Percentiles rank a stretch among this genome's conserved stretches.
These are phyloP conservation scores for Hypoxylon perforatum DNA, from an alignment of 495 filamentous ascomycete genomes.

Conservation along the genomic window DNA sequence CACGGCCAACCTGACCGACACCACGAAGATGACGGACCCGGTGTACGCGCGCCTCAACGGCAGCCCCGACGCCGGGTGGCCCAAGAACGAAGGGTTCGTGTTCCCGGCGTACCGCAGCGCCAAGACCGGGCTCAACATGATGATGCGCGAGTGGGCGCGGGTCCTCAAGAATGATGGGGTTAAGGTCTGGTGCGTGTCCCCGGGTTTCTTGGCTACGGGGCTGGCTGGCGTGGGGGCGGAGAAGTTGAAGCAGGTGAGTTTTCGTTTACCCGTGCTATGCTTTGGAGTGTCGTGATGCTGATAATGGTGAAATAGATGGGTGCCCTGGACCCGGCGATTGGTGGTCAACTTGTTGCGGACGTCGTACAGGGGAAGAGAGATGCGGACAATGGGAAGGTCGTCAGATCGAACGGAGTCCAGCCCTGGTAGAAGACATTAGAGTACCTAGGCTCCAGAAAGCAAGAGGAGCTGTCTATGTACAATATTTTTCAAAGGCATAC, in stretches of 20 bases:
- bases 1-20: constrained; percentile 56
- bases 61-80: constrained; percentile 57
- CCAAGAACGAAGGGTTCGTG: constrained; percentile 18
- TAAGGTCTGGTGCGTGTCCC: constrained; percentile 66
- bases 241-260: constrained; percentile 47
- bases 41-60: constrained; percentile 42
- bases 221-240: constrained; percentile 52
- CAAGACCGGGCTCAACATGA: constrained; percentile 74
- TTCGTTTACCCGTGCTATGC: not conserved
- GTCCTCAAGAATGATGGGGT: constrained; percentile 67
- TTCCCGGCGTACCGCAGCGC: constrained; percentile 34
- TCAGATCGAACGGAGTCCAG: constrained; percentile 52
- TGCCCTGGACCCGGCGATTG: constrained; percentile 56
- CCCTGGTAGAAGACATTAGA: constrained; percentile 48
- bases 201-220: constrained; percentile 67
- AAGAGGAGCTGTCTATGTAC: too few species aligned
- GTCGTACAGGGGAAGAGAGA: constrained; percentile 63
- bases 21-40: constrained; percentile 34
- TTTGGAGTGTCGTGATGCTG: not conserved
- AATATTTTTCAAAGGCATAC: not conserved
- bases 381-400: constrained; percentile 58
- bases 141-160: constrained; percentile 69
- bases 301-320: constrained; percentile 42
- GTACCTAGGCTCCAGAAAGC: too few species aligned
- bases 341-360: constrained; percentile 55